These are phyloP conservation scores for Cryptosporidium bovis DNA, from an alignment of 169 alveolate genomes.

Conservation along the genomic window DNA sequence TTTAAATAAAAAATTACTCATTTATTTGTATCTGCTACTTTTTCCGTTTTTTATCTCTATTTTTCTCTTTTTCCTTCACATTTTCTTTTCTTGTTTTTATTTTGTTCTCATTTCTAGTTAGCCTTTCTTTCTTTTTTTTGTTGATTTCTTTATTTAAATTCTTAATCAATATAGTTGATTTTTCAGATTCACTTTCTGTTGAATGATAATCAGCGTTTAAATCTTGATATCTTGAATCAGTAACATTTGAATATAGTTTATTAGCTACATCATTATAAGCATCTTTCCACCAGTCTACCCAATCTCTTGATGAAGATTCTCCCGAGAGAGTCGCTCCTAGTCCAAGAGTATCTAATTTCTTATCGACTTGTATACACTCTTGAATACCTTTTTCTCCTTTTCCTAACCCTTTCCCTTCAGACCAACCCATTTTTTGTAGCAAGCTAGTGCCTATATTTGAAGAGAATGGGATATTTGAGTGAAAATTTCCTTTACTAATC, in stretches of 20 bases:
- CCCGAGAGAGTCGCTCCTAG: conserved; percentile 30
- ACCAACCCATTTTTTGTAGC: conserved; percentile 45
- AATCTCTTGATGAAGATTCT: neutral
- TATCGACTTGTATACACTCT: conserved; percentile 50
- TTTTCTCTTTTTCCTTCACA: neutral
- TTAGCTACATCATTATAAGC: conserved; percentile 58
- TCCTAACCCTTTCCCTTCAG: conserved; percentile 67
- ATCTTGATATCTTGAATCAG: conserved; percentile 49
- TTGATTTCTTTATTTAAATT: neutral
- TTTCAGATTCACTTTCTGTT: conserved; percentile 17
- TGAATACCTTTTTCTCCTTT: conserved; percentile 54
- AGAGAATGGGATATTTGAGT: conserved; percentile 18
- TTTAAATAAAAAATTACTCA: neutral
- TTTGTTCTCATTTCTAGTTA: neutral
- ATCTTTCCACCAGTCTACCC: conserved; percentile 74
- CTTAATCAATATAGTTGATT: neutral
- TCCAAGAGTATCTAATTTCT: conserved; percentile 47
- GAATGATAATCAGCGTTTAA: neutral
- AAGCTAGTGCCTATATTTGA: conserved; percentile 11
- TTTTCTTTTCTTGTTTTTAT: neutral
- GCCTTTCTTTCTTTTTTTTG: neutral
- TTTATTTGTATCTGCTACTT: neutral
- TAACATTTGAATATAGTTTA: conserved; percentile 19
- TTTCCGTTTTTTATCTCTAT: neutral
- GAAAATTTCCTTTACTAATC: conserved; percentile 2